phyloP scores from a whole-genome alignment of 164 flowering plant genomes.

The Sedum album region DNA sequence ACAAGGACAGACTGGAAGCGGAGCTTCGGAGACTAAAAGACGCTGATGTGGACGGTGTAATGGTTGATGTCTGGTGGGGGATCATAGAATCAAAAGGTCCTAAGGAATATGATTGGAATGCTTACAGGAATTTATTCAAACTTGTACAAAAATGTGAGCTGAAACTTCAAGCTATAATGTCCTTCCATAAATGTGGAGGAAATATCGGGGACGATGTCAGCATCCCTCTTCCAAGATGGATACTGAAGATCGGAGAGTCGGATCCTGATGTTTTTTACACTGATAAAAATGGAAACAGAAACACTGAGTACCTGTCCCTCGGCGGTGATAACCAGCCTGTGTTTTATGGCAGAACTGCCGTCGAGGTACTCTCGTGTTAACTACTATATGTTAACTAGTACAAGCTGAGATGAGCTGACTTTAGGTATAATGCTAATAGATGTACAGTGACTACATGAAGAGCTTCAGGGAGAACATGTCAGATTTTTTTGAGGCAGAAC shows the following conservation, averaged over 20 bases:
- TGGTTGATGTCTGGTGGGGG: conserved; percentile 98
- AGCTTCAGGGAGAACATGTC: conserved; percentile 76
- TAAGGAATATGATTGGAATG: too few species aligned
- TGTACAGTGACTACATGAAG: conserved; percentile 83
- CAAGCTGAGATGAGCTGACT: neutral
- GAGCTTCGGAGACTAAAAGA: conserved; percentile 40
- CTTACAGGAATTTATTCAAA: conserved; percentile 50
- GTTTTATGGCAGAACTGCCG: conserved; percentile 56
- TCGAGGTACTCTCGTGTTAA: too few species aligned
- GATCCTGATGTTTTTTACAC: conserved; percentile 78
- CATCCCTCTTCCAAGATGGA: conserved; percentile 78
- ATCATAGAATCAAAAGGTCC: conserved; percentile 67
- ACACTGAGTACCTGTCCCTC: conserved; percentile 52
- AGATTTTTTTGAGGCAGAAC: conserved; percentile 52
- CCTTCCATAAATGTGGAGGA: conserved; percentile 84
- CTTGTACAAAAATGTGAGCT: conserved; percentile 42
- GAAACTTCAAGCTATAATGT: conserved; percentile 76
- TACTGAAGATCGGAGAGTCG: conserved; percentile 46
- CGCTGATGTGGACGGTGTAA: conserved; percentile 74
- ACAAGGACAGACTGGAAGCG: conserved; percentile 30
- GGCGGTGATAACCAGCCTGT: conserved; percentile 62
- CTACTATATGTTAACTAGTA: too few species aligned
- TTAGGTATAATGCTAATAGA: conserved; percentile 20
- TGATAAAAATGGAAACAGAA: conserved; percentile 40
- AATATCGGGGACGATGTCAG: conserved; percentile 63